Percentiles rank a stretch among this genome's conserved stretches.
Conservation (phyloP, 345 rosid species). For the Gossypium rotundifolium region DNA sequence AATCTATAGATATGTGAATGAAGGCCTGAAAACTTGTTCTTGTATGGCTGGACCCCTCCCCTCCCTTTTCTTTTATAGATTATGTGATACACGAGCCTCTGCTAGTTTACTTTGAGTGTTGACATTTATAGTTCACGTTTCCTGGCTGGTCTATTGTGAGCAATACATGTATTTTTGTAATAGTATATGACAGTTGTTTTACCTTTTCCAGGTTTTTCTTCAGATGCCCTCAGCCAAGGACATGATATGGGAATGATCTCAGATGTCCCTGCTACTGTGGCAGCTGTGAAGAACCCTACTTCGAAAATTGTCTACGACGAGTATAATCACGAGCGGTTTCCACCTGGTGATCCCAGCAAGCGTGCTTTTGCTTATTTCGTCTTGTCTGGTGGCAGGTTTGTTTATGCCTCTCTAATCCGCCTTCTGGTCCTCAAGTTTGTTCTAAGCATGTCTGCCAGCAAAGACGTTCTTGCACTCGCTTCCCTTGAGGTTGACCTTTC, state of each 20-base stretch:
- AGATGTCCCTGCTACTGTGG: constrained; percentile 45
- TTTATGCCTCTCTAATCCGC: constrained; percentile 49
- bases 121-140: neutral
- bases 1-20: too few relatives aligned
- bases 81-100: too few relatives aligned
- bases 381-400: constrained; percentile 52
- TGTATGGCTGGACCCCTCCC: too few relatives aligned
- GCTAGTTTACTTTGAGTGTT: too few relatives aligned
- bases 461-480: constrained; percentile 62
- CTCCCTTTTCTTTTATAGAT: too few relatives aligned
- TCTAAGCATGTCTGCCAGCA: constrained; percentile 57
- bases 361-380: constrained; percentile 61
- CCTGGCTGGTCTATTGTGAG: neutral
- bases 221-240: constrained; percentile 35
- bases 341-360: constrained; percentile 90
- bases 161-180: neutral
- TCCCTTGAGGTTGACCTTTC: constrained; percentile 61
- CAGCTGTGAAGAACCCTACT: constrained; percentile 59
- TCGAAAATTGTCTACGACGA: constrained; percentile 75
- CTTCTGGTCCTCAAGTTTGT: constrained; percentile 53
- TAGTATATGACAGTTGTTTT: neutral
- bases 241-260: constrained; percentile 40
- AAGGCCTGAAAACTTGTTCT: too few relatives aligned
- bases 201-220: constrained; percentile 45
- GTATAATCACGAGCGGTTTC: constrained; percentile 75